A percentile compares a stretch with the other conserved stretches of the same genome.
Conservation (phyloP, 2,329 filamentous ascomycete genomes). For the Alternaria novae-zelandiae region DNA sequence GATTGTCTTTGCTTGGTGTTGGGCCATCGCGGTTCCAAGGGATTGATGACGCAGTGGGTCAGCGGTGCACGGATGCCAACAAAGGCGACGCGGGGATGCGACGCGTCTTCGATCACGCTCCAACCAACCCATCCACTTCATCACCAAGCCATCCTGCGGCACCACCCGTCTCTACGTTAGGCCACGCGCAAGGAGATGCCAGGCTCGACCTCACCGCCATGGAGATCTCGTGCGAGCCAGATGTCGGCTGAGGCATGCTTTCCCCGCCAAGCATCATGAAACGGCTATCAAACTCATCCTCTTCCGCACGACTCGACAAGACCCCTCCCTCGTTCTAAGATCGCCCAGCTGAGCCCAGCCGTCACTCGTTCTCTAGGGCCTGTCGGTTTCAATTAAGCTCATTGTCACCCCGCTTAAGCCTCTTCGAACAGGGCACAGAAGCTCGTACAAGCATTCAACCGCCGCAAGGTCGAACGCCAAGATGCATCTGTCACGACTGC, state of each 20-base stretch:
- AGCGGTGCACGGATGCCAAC: not conserved
- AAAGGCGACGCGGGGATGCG: not conserved
- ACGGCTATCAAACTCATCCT: slow-evolving; percentile 22
- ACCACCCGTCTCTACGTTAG: not conserved
- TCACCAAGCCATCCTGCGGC: not conserved
- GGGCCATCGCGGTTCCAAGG: not conserved
- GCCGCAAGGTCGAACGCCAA: slow-evolving; percentile 31
- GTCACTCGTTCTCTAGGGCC: slow-evolving; percentile 3
- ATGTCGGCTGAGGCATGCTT: slow-evolving; percentile 17
- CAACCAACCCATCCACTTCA: not conserved
- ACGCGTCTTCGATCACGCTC: not conserved
- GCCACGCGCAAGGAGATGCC: not conserved
- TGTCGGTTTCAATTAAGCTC: slow-evolving; percentile 25
- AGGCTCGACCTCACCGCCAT: not conserved
- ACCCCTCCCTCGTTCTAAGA: slow-evolving; percentile 15
- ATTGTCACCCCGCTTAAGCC: slow-evolving; percentile 10
- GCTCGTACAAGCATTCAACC: slow-evolving; percentile 18
- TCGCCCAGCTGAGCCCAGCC: slow-evolving; percentile 11
- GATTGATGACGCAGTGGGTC: not conserved
- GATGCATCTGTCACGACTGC: slow-evolving; percentile 21
- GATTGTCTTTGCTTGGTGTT: not conserved
- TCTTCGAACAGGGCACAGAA: slow-evolving; percentile 6
- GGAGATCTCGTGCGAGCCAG: not conserved
- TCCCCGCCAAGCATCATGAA: slow-evolving; percentile 26
- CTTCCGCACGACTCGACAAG: slow-evolving; percentile 10